Percentiles rank a stretch among this genome's conserved stretches.
phyloP scores from a whole-genome alignment of 2,329 filamentous ascomycete genomes.

The Tricladium varicosporioides region DNA sequence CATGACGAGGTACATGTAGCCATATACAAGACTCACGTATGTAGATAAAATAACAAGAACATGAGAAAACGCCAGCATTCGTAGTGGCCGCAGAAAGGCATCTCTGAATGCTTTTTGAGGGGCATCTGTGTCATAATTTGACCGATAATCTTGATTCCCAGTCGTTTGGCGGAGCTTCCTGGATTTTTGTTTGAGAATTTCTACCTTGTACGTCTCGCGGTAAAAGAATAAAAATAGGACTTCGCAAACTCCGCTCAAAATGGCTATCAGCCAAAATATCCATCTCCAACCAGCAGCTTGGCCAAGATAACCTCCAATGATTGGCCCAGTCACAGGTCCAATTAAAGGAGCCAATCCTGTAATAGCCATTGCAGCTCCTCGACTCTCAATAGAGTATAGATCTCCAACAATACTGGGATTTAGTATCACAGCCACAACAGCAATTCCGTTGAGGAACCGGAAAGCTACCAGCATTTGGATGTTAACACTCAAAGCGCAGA shows the following conservation, averaged over 20 bases:
- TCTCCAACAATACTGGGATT: conserved; percentile 63
- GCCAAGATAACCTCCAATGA: conserved; percentile 36
- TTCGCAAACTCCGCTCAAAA: conserved; percentile 41
- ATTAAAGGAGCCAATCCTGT: conserved; percentile 43
- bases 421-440: conserved; percentile 50
- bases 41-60: no score
- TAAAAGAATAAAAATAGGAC: conserved; percentile 42
- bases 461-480: conserved; percentile 52
- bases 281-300: conserved; percentile 37
- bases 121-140: no score
- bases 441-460: conserved; percentile 59
- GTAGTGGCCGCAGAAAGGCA: no score
- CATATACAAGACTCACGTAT: no score
- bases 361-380: conserved; percentile 55
- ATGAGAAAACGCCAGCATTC: no score
- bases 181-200: conserved; percentile 37
- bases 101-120: no score
- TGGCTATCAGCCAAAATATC: conserved; percentile 46
- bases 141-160: conserved; percentile 35
- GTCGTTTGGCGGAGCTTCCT: conserved; percentile 34
- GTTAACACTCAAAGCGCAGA: conserved; percentile 46
- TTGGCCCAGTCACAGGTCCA: conserved; percentile 34
- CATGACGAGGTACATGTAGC: no score
- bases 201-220: conserved; percentile 39
- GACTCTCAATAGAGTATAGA: conserved; percentile 55